Percentiles rank a stretch among this genome's conserved stretches.
phyloP scores from a whole-genome alignment of 768 basidiomycete species.

The Cystobasidium onofrii region DNA sequence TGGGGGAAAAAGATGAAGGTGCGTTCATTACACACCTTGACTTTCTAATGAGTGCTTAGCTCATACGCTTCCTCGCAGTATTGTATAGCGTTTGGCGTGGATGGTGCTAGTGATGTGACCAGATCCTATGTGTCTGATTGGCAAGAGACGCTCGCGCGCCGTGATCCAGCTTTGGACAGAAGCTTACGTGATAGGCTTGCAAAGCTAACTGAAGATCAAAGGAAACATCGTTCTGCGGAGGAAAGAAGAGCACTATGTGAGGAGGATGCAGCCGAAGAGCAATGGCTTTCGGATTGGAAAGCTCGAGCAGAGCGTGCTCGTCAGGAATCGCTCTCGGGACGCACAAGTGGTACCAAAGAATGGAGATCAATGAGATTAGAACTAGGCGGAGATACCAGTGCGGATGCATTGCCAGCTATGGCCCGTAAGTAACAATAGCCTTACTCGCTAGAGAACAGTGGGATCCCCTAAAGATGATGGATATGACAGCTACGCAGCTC shows the following conservation, averaged over 20 bases:
- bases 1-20: constrained; percentile 31
- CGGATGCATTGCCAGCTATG: not conserved
- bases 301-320: not conserved
- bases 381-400: not conserved
- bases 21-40: not conserved
- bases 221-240: not conserved
- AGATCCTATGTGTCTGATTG: constrained; percentile 23
- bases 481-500: not conserved
- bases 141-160: not conserved
- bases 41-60: too few species aligned
- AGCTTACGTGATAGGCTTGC: not conserved
- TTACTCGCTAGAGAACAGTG: not conserved
- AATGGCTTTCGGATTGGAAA: not conserved
- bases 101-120: constrained; percentile 19
- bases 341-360: constrained; percentile 28
- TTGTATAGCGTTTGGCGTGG: constrained; percentile 17
- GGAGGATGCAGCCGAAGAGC: constrained; percentile 9
- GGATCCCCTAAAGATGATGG: not conserved
- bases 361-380: constrained; percentile 15
- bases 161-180: not conserved
- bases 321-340: not conserved
- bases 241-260: not conserved
- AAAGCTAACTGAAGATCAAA: not conserved
- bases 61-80: not conserved
- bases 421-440: not conserved